Base-by-base conservation (phyloP, 208 protist genomes). In the Wallacemonas sp. region DNA sequence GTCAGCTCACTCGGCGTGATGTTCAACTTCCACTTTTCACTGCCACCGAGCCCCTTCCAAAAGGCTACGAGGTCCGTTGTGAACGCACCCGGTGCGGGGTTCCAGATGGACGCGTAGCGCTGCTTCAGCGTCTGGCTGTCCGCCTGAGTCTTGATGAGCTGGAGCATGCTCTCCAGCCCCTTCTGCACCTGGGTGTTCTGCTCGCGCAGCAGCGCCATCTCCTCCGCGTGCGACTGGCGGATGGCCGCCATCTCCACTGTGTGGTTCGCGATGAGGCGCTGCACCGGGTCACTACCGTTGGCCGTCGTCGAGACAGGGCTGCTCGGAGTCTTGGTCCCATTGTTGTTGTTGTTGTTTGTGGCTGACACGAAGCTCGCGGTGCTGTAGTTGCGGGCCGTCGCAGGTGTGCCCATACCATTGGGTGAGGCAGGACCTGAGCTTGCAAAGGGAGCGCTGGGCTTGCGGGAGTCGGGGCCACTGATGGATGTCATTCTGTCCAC, bases 121-220 rank as follows among this genome's bases (percentile, higher is more conserved):
- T 32, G 6, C 47, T 55, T 6, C 47, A 55, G 47, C 47, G 5
- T 5, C 19, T 11, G 5, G 8, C 24, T 9, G 23, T 55, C 21
- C 14, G 47, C 47, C 26, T 55, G 19, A 17, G n/a, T 3, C 2
- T 55, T 26, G 9, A 55, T 5, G 0, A 32, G 47, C 8, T 1
- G 5, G 2, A 55, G 5, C 14, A 55, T 5, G 17, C 47, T 9
- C 0, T 6, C 19, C 9, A 55, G 47, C 5, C 47, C 47, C 19
- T 55, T 5, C 47, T 55, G 47, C 4, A 55, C 5, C 3, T 4
- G 23, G 11, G 24, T 32, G 17, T 55, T 55, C 47, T 55, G 47
- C 26, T 55, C 24, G 11, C 47, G 47, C 11, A 55, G 47, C 24
- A 55, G 47, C 11, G 19, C 30, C 47, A 55, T 55, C 47, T 55